Evolutionary conservation across 2,329 filamentous ascomycete species (phyloP).

Genomic region (Pseudocercospora fuligena): DNA sequence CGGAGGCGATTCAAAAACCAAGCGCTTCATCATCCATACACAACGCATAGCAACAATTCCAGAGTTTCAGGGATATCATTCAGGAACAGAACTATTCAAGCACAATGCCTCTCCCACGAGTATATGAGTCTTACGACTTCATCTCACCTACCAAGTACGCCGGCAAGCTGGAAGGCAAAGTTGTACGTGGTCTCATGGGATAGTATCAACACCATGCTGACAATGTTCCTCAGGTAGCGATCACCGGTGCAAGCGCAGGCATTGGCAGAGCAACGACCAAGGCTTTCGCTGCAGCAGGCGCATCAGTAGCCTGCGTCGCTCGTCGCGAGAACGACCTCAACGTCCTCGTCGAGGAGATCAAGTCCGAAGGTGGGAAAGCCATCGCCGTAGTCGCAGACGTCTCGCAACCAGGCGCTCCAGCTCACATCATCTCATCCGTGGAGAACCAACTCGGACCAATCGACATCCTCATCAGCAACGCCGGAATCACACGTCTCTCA

Average conservation of each 20-base stretch:
- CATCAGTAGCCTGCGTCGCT: conserved; percentile 72
- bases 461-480: conserved; percentile 22
- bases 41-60: background rate
- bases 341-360: conserved; percentile 3
- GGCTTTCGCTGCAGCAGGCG: conserved; percentile 84
- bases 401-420: background rate
- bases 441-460: conserved; percentile 13
- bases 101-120: background rate
- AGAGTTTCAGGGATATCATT: background rate
- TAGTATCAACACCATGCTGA: background rate
- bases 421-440: background rate
- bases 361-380: conserved; percentile 2
- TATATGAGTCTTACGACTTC: conserved; percentile 15
- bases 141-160: conserved; percentile 24
- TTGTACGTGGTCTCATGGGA: conserved; percentile 3
- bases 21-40: background rate
- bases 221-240: conserved; percentile 50
- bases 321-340: conserved; percentile 81
- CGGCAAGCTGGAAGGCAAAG: conserved; percentile 28
- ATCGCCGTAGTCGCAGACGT: conserved; percentile 13
- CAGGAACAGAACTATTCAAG: too few relatives aligned
- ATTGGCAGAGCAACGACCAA: conserved; percentile 89
- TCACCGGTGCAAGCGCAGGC: conserved; percentile 86
- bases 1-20: background rate
- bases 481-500: conserved; percentile 25